Evolutionary conservation across 1,284 basidiomycete species (phyloP).

Genomic region (Salmacisia buchloeana): DNA sequence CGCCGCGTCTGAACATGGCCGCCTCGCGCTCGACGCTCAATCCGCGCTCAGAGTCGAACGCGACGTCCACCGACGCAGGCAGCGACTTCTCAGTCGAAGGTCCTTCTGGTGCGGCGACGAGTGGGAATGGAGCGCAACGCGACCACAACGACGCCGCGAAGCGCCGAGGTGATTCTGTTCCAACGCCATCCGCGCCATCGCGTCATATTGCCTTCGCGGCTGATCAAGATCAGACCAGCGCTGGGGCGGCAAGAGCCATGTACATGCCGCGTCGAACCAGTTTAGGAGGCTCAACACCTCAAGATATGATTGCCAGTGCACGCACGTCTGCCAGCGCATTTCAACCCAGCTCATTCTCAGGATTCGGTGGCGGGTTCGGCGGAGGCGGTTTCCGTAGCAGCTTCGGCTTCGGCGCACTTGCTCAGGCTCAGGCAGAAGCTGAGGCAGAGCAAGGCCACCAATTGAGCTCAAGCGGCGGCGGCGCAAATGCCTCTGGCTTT

Average conservation of each 20-base stretch:
- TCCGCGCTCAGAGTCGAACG: neutral
- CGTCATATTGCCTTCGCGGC: neutral
- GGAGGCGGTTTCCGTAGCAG: slow-evolving; percentile 8
- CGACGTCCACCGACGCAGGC: neutral
- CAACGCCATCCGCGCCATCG: no score
- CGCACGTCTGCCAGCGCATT: slow-evolving; percentile 1
- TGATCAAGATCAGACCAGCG: neutral
- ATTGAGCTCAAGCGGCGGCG: neutral
- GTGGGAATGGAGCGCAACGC: no score
- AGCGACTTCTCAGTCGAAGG: neutral
- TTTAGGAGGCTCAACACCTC: neutral
- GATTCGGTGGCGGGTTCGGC: neutral
- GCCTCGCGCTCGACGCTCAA: neutral
- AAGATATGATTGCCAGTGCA: neutral
- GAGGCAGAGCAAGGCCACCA: neutral
- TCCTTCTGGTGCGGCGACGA: no score
- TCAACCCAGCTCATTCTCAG: neutral
- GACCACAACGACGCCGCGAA: no score
- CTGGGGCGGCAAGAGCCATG: neutral
- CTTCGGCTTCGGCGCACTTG: slow-evolving; percentile 33
- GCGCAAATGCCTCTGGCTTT: neutral
- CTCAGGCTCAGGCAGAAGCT: slow-evolving; percentile 21
- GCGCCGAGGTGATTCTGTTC: no score
- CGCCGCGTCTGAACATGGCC: neutral
- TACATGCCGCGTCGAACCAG: neutral